A percentile compares a stretch with the other conserved stretches of the same genome.
Conservation (phyloP, 257 asterid genomes). For the Petunia secreta region DNA sequence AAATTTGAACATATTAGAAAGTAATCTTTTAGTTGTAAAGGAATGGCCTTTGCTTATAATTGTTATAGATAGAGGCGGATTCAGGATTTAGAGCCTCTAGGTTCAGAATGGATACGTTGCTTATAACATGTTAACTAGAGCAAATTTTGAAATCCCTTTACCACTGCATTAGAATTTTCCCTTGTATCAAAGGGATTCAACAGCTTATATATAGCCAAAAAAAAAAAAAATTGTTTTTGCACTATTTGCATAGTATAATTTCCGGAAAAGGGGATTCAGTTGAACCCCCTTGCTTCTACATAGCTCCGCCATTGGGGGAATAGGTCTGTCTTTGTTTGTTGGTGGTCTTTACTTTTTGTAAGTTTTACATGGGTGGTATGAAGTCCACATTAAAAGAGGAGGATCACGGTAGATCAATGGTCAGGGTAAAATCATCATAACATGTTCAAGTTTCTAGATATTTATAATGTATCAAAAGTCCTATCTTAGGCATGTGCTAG, state of each 20-base stretch:
- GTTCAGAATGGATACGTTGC: neutral
- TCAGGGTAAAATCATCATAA: neutral
- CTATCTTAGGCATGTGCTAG: too few species aligned
- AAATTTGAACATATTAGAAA: too few species aligned
- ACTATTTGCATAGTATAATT: too few species aligned
- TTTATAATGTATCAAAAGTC: too few species aligned
- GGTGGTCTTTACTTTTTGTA: neutral
- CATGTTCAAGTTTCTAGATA: neutral
- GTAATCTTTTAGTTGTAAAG: neutral
- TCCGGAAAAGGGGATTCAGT: neutral
- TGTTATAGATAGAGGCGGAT: neutral
- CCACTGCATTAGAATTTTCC: too few species aligned
- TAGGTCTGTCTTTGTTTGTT: neutral
- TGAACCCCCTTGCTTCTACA: neutral
- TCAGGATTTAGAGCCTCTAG: neutral
- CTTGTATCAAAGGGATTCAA: too few species aligned
- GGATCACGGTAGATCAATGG: neutral
- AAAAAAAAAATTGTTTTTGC: too few species aligned
- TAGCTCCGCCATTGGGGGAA: neutral
- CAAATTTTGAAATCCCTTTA: neutral
- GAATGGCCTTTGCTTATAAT: neutral
- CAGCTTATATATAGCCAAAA: too few species aligned
- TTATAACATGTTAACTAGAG: neutral
- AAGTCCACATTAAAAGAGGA: neutral
- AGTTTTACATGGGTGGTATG: neutral